Base-by-base conservation (phyloP, 305 asterid genomes). In the Solanum hybrid region DNA sequence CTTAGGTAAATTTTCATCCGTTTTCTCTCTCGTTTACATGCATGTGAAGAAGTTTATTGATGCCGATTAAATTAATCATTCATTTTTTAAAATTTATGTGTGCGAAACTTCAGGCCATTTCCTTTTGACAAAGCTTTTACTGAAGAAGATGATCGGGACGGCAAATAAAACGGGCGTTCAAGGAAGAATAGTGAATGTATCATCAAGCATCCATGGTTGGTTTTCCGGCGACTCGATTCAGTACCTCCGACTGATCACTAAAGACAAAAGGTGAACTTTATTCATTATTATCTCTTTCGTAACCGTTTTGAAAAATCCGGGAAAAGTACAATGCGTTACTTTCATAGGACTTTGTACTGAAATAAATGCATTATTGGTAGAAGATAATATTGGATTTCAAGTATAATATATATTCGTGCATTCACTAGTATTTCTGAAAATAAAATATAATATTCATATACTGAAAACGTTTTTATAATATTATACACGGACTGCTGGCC, bases 141-240 rank as follows among this genome's bases (percentile, higher is more conserved):
- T 96, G 86, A 95, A 94, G 90, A 96, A 94, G 91, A 95, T 97
- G 96, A 90, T 91, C 3, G 95, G 92, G 92, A 94, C 99, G 86
- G 96, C 98, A 7, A 88, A 92, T 39, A 37, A 5, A 3, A 92
- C 92, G 71, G 96, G 96, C 39, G 90, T 96, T 73, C 96, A 95
- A 90, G 99, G 99, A 90, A 94, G 99, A 90, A 94, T 97, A 89
- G 97, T 97, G 90, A 97, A 97, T 89, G 98, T 97, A 5, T 94
- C 99, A 0, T 97, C 99, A 1, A 93, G 98, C 67, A 95, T 96
- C 42, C 98, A 97, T 87, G 91, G 93, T 39, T 97, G 99, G 99
- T 95, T 96, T 92, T 94, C 98, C 57, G 99, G 98, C 73, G 98
- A 97, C 86, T 89, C 92, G 74, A 88, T 97, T 87, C 87, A 76